Base-by-base conservation (phyloP, 805 yeast genomes). In the Metschnikowia lachancei region DNA sequence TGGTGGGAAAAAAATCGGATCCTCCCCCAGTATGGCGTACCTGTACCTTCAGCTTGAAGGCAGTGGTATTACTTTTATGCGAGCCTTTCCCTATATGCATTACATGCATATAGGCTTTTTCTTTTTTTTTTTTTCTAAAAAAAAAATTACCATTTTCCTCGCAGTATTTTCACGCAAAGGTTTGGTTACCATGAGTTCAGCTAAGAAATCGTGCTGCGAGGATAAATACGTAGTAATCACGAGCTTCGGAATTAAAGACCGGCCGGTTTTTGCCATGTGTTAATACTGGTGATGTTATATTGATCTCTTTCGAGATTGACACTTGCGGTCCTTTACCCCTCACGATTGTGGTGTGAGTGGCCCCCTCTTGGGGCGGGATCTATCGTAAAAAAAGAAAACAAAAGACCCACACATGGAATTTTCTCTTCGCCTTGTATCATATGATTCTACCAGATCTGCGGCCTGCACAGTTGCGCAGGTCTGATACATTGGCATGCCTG, bases 401-500 rank as follows among this genome's bases (percentile, higher is more conserved):
- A 17, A 16, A 44, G 29, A 19, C 44, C 40, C 48, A 45, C 48
- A 45, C 44, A 18, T 36, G 36, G 34, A 14, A 22, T 19, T 39
- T 29, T 31, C 29, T 33, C 28, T 20, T 40, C 41, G 31, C 38
- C 36, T 11, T 45, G 44, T 40, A 45, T 36, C 44, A 40, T 45
- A 45, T 45, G 44, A 40, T 45, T 40, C 40, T 38, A 29, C 48
- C 16, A 36, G 41, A 39, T 26, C 43, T 39, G 44, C 43, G 14
- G 38, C 40, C 48, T 45, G 48, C 48, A 40, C 16, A 34, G 14
- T 19, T 34, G 33, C n/a, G 20, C 32, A 31, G 32, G 24, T 36
- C 44, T 45, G 48, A 36, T 40, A 45, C 48, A 45, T 40, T 39
- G 47, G 41, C 35, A 45, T 36, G 48, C 48, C 44, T 30, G 35